Evolutionary conservation across 2,329 filamentous ascomycete genomes (phyloP).

Genomic region (Pyricularia sp.): DNA sequence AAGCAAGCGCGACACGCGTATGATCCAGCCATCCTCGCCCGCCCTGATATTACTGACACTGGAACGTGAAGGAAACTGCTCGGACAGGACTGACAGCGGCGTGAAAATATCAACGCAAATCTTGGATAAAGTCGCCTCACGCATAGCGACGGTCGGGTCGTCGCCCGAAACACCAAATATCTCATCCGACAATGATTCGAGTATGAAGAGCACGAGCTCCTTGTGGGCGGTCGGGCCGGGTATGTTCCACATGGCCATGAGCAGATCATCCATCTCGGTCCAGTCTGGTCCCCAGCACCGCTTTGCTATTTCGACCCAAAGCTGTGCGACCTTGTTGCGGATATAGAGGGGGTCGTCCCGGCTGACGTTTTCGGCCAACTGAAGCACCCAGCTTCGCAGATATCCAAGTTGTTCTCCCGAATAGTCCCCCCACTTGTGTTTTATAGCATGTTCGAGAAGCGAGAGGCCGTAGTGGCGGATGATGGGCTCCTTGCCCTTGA

Average conservation of each 20-base stretch:
- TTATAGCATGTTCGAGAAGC: constrained; percentile 78
- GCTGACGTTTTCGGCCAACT: constrained; percentile 59
- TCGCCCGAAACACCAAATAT: constrained; percentile 66
- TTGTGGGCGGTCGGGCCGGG: constrained; percentile 53
- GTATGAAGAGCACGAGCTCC: constrained; percentile 73
- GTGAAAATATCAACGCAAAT: constrained; percentile 92
- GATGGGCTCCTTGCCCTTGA: constrained; percentile 60
- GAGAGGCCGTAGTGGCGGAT: constrained; percentile 91
- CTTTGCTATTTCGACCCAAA: constrained; percentile 94
- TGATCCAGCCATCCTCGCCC: constrained; percentile 78
- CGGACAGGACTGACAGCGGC: constrained; percentile 57
- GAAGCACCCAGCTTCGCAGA: constrained; percentile 64
- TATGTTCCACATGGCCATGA: constrained; percentile 72
- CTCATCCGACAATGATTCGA: constrained; percentile 89
- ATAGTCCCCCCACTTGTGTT: constrained; percentile 70
- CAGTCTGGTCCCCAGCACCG: constrained; percentile 85
- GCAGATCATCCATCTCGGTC: constrained; percentile 82
- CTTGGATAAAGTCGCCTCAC: constrained; percentile 73
- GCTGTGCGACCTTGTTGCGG: constrained; percentile 82
- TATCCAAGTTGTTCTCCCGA: constrained; percentile 51
- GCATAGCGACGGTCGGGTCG: constrained; percentile 70
- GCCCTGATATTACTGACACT: constrained; percentile 55
- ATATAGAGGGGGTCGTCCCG: constrained; percentile 68
- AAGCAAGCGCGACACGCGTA: constrained; percentile 62
- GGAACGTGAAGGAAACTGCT: constrained; percentile 64